Evolutionary conservation across 2,329 filamentous ascomycete species (phyloP), one percentile per base, ranked within the genome.

Genomic region (Emergomyces pasteurianus): DNA sequence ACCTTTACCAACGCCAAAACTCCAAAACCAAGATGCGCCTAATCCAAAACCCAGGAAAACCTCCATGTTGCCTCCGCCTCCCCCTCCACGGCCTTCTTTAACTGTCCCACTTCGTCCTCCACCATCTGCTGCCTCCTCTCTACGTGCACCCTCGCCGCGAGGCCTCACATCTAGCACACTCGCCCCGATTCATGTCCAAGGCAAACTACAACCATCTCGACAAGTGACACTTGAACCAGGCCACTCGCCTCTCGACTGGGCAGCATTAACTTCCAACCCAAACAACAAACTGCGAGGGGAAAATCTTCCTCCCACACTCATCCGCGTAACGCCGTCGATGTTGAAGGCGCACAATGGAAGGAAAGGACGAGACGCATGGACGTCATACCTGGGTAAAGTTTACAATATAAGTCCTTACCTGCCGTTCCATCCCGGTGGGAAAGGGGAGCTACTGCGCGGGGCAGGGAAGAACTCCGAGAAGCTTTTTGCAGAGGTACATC

Each of bases 181-280:
- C 18, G 70, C 75, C 49, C 72, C 79, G 9, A 67, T 69, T 7
- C 53, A 73, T 74, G 34, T 80, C 75, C 60, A 69, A 69, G 46
- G 77, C 74, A 71, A 73, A 64, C 65, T 69, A n/a, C 55, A 76
- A n/a, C 61, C 72, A 16, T 72, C 73, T 4, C 70, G 71, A 21
- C 70, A 92, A 69, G 89, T 96, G 4, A 80, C 87, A 9, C 83
- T 99, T 4, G 83, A 86, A n/a, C 94, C 94, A 0, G 92, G 94
- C 38, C 92, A 92, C 78, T 96, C 90, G 1, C 92, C 94, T 0
- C 85, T 99, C 14, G 94, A 99, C 81, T 99, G 94, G 94, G 94
- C 94, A 14, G 85, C 87, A 6, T 82, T 96, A 0, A 83, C 84
- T 1, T 79, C 80, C 23, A 76, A 80, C 55, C 85, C 86, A 12